Conservation (phyloP, 306 rosid genomes). For the Myrica gale region DNA sequence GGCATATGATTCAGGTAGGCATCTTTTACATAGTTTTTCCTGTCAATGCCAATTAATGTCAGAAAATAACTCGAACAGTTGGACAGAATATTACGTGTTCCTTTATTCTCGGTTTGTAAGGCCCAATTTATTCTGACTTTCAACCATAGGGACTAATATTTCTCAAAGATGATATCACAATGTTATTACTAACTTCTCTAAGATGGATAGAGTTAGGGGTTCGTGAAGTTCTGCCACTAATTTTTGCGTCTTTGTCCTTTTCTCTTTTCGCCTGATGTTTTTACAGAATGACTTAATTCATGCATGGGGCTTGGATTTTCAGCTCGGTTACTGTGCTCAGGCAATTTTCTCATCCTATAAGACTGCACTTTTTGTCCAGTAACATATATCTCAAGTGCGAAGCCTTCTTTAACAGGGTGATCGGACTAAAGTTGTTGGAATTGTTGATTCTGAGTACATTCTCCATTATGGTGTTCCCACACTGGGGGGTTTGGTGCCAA, state of each 20-base stretch:
- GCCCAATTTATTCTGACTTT: background rate
- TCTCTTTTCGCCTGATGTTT: background rate
- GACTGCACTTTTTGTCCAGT: background rate
- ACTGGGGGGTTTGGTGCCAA: constrained; percentile 27
- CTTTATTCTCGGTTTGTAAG: background rate
- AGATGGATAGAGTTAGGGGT: background rate
- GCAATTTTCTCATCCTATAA: constrained; percentile 17
- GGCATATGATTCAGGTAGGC: constrained; percentile 53
- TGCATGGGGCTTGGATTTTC: constrained; percentile 56
- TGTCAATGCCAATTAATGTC: background rate
- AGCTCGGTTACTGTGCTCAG: constrained; percentile 48
- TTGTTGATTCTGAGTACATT: constrained; percentile 51
- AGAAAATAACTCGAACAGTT: background rate
- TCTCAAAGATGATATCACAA: background rate
- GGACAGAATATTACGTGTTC: no score
- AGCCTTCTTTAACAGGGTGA: constrained; percentile 40
- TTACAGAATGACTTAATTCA: constrained; percentile 49
- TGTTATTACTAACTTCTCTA: background rate
- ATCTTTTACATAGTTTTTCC: background rate
- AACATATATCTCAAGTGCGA: background rate
- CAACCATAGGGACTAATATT: background rate
- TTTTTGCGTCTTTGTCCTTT: background rate
- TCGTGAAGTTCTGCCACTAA: background rate
- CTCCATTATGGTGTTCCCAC: constrained; percentile 47
- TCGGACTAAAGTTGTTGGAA: constrained; percentile 41